phyloP scores from a whole-genome alignment of 768 basidiomycete genomes.

The Tylopilus felleus region DNA sequence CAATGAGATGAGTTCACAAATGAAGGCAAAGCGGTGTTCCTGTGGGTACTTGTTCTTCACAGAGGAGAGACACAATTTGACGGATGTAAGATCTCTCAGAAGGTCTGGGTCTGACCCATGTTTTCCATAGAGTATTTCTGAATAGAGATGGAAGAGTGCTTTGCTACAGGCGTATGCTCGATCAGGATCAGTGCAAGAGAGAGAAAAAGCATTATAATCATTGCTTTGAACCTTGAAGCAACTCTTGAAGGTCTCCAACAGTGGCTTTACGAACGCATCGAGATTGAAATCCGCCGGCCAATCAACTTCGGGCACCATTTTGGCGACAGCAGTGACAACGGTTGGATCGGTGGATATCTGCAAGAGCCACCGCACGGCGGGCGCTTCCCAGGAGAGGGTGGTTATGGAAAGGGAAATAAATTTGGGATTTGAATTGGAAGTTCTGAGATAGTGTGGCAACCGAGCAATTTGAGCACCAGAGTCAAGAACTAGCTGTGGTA shows the following conservation, averaged over 20 bases:
- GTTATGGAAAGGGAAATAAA: no score
- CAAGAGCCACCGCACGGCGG: background rate
- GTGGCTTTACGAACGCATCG: background rate
- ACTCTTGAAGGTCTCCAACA: background rate
- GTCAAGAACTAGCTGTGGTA: no score
- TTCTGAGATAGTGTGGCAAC: no score
- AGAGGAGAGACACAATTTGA: background rate
- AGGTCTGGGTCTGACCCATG: background rate
- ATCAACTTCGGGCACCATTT: background rate
- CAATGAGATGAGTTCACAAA: background rate
- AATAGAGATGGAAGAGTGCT: background rate
- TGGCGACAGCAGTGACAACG: background rate
- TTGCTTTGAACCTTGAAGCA: background rate
- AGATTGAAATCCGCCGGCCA: background rate
- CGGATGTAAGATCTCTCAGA: background rate
- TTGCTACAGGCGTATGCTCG: background rate
- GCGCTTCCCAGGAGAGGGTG: background rate
- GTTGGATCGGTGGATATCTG: background rate
- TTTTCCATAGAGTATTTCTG: background rate
- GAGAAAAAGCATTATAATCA: background rate
- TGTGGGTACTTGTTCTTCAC: background rate
- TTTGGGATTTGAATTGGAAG: no score
- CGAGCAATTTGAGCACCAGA: no score
- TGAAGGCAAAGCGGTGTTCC: background rate
- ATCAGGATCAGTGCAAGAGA: background rate